Conservation (phyloP, 2,329 filamentous ascomycete genomes). For the Penicillium sp. region DNA sequence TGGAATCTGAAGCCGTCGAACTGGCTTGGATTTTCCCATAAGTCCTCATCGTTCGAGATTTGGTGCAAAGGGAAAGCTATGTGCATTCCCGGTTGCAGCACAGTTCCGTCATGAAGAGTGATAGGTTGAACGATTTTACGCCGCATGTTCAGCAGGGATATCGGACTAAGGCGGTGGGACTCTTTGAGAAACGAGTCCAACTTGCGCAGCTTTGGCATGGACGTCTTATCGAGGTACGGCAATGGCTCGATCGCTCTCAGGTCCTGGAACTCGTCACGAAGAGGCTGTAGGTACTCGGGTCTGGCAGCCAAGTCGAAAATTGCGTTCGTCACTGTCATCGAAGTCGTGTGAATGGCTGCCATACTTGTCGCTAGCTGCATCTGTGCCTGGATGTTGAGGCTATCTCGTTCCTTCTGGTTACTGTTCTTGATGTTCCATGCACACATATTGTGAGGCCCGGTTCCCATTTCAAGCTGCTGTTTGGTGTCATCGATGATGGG, state of each 20-base stretch:
- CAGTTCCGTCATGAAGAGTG: background rate
- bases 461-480: no score
- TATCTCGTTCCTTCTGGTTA: no score
- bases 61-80: background rate
- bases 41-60: background rate
- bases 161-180: background rate
- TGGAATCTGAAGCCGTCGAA: background rate
- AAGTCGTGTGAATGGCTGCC: background rate
- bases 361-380: background rate
- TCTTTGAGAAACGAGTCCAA: background rate
- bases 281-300: background rate
- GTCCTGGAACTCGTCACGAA: background rate
- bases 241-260: background rate
- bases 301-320: background rate
- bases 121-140: background rate
- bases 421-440: no score
- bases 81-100: background rate
- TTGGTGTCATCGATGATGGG: no score
- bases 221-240: background rate
- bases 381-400: background rate
- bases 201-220: background rate
- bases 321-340: background rate
- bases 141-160: background rate
- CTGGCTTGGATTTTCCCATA: background rate
- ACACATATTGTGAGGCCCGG: no score